Base-by-base conservation (phyloP, 352 stramenopile genomes). In the Phytopythium aichiense region DNA sequence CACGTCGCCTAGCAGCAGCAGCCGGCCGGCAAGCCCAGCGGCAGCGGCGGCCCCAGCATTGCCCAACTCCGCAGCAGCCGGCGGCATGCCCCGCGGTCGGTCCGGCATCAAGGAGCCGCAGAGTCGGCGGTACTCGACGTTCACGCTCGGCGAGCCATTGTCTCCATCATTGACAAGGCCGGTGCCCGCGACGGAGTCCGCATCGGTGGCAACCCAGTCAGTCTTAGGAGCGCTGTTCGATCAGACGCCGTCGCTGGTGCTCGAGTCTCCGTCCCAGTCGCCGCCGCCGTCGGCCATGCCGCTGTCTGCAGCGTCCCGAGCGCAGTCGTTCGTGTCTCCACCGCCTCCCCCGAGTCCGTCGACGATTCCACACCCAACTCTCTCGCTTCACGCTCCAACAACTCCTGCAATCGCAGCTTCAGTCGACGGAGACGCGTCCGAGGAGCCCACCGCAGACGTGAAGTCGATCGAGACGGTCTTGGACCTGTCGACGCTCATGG, bases 1-100 rank as follows among this genome's bases (percentile, higher is more conserved):
- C 13, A 12, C 11, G 15, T 15, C 46, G n/a, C 49, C 62, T 1
- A 66, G 38, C 35, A 64, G 72, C 18, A 53, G 58, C 28, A 67
- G 65, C 35, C 69, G 18, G 43, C 69, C 30, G 51, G 55, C 49
- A 64, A 56, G 35, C 66, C 69, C 15, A 45, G 51, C 66, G 51
- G 2, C 65, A 57, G 8, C 65, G 55, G 43, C 53, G 57, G 9
- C 16, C 18, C 28, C 35, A 25, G 22, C 52, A 2, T 23, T 33
- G 31, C 25, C 52, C 4, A 52, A 11, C 16, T 22, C 43, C 30
- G 43, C 43, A 13, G 8, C 20, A 22, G 22, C 4, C 5, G 43
- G n/a, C 7, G 43, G n/a, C 23, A 33, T 11, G 3, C 22, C 46
- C 18, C 46, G 46, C 46, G 46, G 22, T 16, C 46, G 52, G 1